Evolutionary conservation across 2,329 filamentous ascomycete species (phyloP).

Genomic region (Diaporthe longicolla): DNA sequence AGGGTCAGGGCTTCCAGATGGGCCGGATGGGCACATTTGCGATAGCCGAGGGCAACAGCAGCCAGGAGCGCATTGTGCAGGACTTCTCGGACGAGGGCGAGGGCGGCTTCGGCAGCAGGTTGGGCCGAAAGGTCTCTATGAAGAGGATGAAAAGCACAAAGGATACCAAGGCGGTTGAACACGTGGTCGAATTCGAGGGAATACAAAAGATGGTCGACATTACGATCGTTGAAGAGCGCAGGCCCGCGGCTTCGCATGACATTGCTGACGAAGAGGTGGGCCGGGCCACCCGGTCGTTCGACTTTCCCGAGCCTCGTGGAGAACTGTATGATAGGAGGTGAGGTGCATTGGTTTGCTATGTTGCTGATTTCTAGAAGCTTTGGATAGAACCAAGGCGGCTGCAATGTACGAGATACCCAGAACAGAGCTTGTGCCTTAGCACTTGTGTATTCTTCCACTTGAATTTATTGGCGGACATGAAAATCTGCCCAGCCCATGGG

Average conservation of each 20-base stretch:
- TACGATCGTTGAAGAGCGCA: conserved; percentile 35
- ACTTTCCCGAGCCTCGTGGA: conserved; percentile 7
- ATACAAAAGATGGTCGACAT: conserved; percentile 37
- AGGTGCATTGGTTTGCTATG: neutral
- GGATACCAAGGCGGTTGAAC: neutral
- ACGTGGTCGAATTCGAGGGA: conserved; percentile 6
- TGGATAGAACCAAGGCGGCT: neutral
- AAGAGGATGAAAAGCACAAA: conserved; percentile 1
- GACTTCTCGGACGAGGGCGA: neutral
- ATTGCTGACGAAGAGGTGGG: conserved; percentile 19
- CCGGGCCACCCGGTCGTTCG: conserved; percentile 9
- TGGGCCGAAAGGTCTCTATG: conserved; percentile 13
- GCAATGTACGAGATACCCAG: conserved; percentile 20
- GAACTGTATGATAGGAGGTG: conserved; percentile 7
- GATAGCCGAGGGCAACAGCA: conserved; percentile 27
- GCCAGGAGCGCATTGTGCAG: conserved; percentile 27
- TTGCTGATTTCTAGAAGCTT: neutral
- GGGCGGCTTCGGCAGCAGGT: conserved; percentile 2
- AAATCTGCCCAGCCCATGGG: too few species aligned
- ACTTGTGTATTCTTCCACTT: neutral
- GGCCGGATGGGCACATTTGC: conserved; percentile 25
- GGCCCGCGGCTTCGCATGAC: neutral
- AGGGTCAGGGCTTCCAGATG: neutral
- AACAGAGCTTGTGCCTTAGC: conserved; percentile 1
- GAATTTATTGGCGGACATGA: neutral